Evolutionary conservation across 768 basidiomycete genomes (phyloP), one percentile per base, ranked within the genome.

Genomic region (Tylopilus felleus): DNA sequence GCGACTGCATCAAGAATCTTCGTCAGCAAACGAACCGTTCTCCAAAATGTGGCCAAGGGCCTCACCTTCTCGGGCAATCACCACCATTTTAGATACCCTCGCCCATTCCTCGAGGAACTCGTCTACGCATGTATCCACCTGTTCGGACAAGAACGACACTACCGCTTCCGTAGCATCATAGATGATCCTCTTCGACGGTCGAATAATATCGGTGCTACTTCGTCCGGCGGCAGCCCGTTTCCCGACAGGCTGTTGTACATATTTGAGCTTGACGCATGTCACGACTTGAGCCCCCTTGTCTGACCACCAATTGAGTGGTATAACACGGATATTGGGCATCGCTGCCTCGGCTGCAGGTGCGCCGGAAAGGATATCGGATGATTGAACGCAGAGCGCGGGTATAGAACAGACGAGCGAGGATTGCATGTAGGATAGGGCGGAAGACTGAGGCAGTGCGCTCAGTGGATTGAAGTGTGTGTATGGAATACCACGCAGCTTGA

Each of bases 21-120:
- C 27, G 28, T 56, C 13, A 59, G 55, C 17, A 42, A 41, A 50
- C 1, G 22, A 0, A 41, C 2, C 4, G 3, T 29, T n/a, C 9
- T 27, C 19, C 23, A 25, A 44, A 19, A 27, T 0, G 1, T 22
- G 14, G 27, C 3, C 41, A 38, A 52, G 5, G 12, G 45, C n/a
- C 76, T 53, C 65, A 90, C 92, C 84, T 75, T 94, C 90, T 55
- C 91, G 82, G 13, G 93, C 93, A 51, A 96, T 93, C 25, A 94
- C 90, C 13, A 94, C 90, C 81, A 94, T 93, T 72, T 93, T 95
- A 19, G 90, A 91, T 28, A 96, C 89, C 42, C 88, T 77, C 38
- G 90, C 90, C 92, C 93, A 96, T 69, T 94, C 93, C 64, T 93
- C 90, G 60, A 91, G 72, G 67, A 97, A 94, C 61, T 93, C 88